Percentiles rank a stretch among this genome's conserved stretches.
These are phyloP conservation scores for Bisporella sp. DNA, from an alignment of 2,329 filamentous ascomycete genomes.

Conservation along the genomic window DNA sequence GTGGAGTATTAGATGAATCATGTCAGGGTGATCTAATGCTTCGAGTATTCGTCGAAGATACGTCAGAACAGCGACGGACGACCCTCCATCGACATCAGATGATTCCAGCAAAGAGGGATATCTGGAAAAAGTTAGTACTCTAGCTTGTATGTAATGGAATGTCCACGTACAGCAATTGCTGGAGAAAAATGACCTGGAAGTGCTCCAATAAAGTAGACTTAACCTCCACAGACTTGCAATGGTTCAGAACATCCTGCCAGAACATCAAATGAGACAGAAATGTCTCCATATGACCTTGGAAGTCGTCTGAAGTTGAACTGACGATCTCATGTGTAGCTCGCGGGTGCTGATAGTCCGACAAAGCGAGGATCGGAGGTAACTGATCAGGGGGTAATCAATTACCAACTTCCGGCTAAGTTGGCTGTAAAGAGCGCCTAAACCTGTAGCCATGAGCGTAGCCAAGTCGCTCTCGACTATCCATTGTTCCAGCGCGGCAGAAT, in stretches of 20 bases:
- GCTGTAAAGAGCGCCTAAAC: conserved; percentile 69
- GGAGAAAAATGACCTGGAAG: conserved; percentile 69
- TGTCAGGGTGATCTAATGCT: conserved; percentile 83
- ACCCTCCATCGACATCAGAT: conserved; percentile 93
- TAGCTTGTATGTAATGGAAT: neutral
- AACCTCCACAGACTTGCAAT: conserved; percentile 86
- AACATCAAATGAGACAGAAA: conserved; percentile 94
- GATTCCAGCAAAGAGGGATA: conserved; percentile 95
- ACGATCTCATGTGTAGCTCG: conserved; percentile 64
- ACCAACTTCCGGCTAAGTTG: conserved; percentile 71
- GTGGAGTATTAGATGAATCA: conserved; percentile 88
- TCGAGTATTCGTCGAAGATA: conserved; percentile 89
- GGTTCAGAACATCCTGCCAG: conserved; percentile 97
- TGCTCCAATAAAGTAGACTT: conserved; percentile 91
- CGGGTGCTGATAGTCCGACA: conserved; percentile 82
- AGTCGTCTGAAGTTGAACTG: conserved; percentile 65
- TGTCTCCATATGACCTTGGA: conserved; percentile 81
- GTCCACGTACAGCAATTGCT: conserved; percentile 1
- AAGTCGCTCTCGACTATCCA: conserved; percentile 98
- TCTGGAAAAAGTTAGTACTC: conserved; percentile 37
- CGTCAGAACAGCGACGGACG: conserved; percentile 89
- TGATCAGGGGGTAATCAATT: conserved; percentile 67
- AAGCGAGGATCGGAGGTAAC: conserved; percentile 73
- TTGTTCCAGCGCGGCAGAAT: conserved; percentile 74
- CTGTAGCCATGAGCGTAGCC: conserved; percentile 94